A percentile compares a stretch with the other conserved stretches of the same genome.
Evolutionary conservation across 257 asterid species (phyloP).

Genomic region (Prunella vulgaris): DNA sequence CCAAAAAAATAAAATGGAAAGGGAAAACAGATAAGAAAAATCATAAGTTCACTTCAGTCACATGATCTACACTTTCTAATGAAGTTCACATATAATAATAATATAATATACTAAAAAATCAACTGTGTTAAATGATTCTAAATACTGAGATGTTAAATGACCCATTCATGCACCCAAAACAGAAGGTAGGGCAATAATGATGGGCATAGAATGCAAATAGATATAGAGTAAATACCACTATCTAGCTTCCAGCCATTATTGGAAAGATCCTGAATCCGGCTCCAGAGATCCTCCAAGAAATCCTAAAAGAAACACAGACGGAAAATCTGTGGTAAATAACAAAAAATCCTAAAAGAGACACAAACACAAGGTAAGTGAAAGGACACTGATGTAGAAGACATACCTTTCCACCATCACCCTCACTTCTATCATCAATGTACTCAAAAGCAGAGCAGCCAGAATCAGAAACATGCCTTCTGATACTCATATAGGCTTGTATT

Average conservation of each 20-base stretch:
- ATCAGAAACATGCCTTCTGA: slow-evolving; percentile 78
- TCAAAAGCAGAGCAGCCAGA: slow-evolving; percentile 69
- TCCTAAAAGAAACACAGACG: slow-evolving; percentile 44
- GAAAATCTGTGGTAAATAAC: slow-evolving; percentile 3
- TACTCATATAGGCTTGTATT: slow-evolving; percentile 91
- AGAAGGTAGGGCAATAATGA: slow-evolving; percentile 16
- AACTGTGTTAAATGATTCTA: neutral
- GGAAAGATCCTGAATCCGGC: slow-evolving; percentile 82
- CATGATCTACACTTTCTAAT: slow-evolving; percentile 14
- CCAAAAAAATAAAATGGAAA: neutral
- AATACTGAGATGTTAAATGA: slow-evolving; percentile 1
- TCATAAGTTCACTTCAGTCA: slow-evolving; percentile 1
- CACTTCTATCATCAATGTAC: slow-evolving; percentile 47
- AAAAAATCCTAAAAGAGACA: slow-evolving; percentile 46
- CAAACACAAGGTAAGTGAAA: slow-evolving; percentile 5
- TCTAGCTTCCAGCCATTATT: slow-evolving; percentile 92
- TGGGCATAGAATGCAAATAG: slow-evolving; percentile 14
- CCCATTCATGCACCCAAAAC: slow-evolving; percentile 1
- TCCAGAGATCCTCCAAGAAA: slow-evolving; percentile 91
- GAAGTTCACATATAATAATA: slow-evolving; percentile 13
- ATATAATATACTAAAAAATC: slow-evolving; percentile 3
- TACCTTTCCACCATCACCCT: slow-evolving; percentile 59
- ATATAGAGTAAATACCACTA: slow-evolving; percentile 58
- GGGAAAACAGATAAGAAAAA: neutral
- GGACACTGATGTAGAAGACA: slow-evolving; percentile 15